These are phyloP conservation scores for Fonsecaea pedrosoi DNA, from an alignment of 2,329 filamentous ascomycete genomes.

Conservation along the genomic window DNA sequence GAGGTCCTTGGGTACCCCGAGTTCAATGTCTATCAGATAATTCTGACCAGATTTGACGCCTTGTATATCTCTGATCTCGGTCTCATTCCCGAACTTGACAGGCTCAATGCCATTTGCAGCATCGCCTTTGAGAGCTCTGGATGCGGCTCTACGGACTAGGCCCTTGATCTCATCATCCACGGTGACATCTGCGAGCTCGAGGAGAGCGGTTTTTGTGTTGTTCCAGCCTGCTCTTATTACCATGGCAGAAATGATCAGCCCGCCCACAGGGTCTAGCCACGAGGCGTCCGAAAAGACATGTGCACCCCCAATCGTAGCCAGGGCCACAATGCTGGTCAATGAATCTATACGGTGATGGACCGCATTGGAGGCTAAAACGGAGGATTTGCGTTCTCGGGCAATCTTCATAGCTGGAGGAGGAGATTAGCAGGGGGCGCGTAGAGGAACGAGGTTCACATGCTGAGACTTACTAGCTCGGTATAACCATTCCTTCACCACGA, in stretches of 20 bases:
- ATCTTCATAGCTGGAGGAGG: conserved; percentile 81
- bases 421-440: conserved; percentile 21
- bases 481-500: conserved; percentile 93
- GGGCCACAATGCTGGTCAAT: conserved; percentile 89
- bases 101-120: conserved; percentile 36
- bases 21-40: conserved; percentile 87
- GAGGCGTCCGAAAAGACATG: conserved; percentile 84
- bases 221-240: conserved; percentile 87
- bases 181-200: conserved; percentile 88
- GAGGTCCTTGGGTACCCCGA: conserved; percentile 79
- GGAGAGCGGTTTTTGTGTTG: conserved; percentile 81
- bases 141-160: conserved; percentile 71
- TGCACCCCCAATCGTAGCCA: conserved; percentile 85
- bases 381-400: conserved; percentile 90
- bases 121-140: conserved; percentile 61
- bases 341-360: conserved; percentile 97
- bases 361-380: conserved; percentile 93
- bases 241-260: conserved; percentile 89
- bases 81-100: conserved; percentile 61
- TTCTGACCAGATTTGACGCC: conserved; percentile 97
- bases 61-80: conserved; percentile 78
- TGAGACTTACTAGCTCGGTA: conserved; percentile 85
- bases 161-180: conserved; percentile 83
- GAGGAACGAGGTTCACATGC: neutral
- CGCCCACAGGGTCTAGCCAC: conserved; percentile 94